These are phyloP conservation scores for Penicillium hordei DNA, from an alignment of 2,329 filamentous ascomycete genomes.

Conservation along the genomic window DNA sequence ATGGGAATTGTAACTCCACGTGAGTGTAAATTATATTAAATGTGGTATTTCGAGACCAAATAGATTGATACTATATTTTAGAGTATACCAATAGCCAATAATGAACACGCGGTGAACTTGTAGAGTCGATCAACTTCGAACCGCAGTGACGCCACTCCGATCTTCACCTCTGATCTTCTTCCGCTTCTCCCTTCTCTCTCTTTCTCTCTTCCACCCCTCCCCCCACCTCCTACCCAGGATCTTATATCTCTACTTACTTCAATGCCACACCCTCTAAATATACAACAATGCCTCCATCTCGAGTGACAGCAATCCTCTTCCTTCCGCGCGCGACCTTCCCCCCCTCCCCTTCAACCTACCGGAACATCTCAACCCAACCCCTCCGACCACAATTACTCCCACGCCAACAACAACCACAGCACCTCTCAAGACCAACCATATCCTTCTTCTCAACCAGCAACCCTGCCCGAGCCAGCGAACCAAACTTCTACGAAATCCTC, in stretches of 20 bases:
- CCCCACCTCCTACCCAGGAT: background rate
- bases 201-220: background rate
- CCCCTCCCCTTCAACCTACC: background rate
- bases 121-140: background rate
- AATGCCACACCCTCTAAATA: background rate
- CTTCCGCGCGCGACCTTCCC: background rate
- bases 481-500: slow-evolving; percentile 80
- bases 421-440: background rate
- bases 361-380: background rate
- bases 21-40: background rate
- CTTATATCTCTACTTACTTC: background rate
- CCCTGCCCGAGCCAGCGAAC: slow-evolving; percentile 30
- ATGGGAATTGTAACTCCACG: background rate
- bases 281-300: slow-evolving; percentile 2
- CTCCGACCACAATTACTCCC: slow-evolving; percentile 1
- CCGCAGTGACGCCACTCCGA: slow-evolving; percentile 8
- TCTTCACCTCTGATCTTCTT: slow-evolving; percentile 1
- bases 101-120: background rate
- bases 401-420: background rate
- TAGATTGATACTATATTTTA: no score
- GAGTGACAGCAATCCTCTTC: background rate
- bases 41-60: background rate
- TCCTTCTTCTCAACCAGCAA: slow-evolving; percentile 49
- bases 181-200: background rate
- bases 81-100: background rate